Evolutionary conservation across 2,329 filamentous ascomycete species (phyloP).

Genomic region (Cladophialophora carrionii): DNA sequence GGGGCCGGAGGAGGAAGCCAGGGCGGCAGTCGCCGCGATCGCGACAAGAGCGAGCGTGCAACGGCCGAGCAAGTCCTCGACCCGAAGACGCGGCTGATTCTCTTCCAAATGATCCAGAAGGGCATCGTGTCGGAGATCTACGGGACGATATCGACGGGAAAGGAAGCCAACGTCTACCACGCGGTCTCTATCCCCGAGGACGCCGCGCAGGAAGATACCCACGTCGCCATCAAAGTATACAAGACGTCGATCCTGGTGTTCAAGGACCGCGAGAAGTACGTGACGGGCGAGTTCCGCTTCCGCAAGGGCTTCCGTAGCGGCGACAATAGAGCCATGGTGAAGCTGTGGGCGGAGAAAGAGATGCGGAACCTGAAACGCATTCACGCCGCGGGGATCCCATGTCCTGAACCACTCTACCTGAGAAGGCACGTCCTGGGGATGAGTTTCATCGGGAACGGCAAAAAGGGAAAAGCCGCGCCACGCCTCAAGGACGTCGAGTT

Average conservation of each 20-base stretch:
- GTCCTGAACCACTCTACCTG: slow-evolving; percentile 83
- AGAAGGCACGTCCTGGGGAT: slow-evolving; percentile 95
- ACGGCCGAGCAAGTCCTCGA: slow-evolving; percentile 95
- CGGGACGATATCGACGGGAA: slow-evolving; percentile 92
- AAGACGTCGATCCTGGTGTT: slow-evolving; percentile 97
- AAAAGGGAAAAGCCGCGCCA: slow-evolving; percentile 85
- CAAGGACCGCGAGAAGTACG: slow-evolving; percentile 96
- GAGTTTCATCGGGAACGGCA: slow-evolving; percentile 85
- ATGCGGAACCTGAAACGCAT: slow-evolving; percentile 90
- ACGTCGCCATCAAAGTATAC: slow-evolving; percentile 96
- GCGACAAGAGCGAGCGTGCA: slow-evolving; percentile 86
- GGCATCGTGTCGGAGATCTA: slow-evolving; percentile 88
- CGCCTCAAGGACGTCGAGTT: slow-evolving; percentile 85
- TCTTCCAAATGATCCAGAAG: slow-evolving; percentile 94
- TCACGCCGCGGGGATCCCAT: slow-evolving; percentile 80
- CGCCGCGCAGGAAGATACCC: slow-evolving; percentile 58
- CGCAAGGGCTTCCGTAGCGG: slow-evolving; percentile 88
- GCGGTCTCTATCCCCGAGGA: slow-evolving; percentile 67
- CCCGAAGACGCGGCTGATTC: slow-evolving; percentile 89
- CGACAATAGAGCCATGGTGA: slow-evolving; percentile 95
- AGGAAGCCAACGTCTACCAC: slow-evolving; percentile 98
- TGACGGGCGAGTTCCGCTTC: slow-evolving; percentile 92
- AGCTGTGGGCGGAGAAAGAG: slow-evolving; percentile 98
- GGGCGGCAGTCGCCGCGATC: slow-evolving; percentile 25
- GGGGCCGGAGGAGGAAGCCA: slow-evolving; percentile 16